Conservation (phyloP, 345 rosid species). For the Brassica rapa region DNA sequence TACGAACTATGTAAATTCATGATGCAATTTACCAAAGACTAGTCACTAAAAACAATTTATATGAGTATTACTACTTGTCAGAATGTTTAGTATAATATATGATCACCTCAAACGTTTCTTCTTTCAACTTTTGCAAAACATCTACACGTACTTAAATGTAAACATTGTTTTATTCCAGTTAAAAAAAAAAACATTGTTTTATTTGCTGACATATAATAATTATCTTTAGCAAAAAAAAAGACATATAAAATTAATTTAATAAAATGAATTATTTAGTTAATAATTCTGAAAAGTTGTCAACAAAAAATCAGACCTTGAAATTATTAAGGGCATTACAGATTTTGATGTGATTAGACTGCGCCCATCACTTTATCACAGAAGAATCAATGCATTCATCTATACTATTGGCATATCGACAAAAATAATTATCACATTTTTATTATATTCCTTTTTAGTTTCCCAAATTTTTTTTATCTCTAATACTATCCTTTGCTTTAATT, state of each 20-base stretch:
- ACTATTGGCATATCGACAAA: conserved; percentile 39
- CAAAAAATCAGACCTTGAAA: conserved; percentile 35
- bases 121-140: not conserved
- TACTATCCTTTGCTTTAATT: not conserved
- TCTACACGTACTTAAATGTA: not conserved
- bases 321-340: conserved; percentile 45
- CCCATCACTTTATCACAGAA: conserved; percentile 49
- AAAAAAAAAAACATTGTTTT: not conserved
- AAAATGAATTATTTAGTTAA: not conserved
- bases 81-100: not conserved
- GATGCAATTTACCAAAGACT: conserved; percentile 12
- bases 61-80: conserved; percentile 5
- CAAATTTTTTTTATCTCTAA: conserved; percentile 34
- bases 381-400: conserved; percentile 34
- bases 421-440: conserved; percentile 29
- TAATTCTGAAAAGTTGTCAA: conserved; percentile 31
- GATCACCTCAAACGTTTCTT: conserved; percentile 13
- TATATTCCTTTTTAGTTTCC: conserved; percentile 32
- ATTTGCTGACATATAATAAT: not conserved
- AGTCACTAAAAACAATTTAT: conserved; percentile 7
- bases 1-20: not conserved
- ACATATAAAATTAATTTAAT: not conserved
- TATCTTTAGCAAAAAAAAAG: not conserved
- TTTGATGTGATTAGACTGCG: conserved; percentile 57
- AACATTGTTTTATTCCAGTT: not conserved